These are phyloP conservation scores for Petasospora rhodanensis DNA, from an alignment of 1,139 yeast species.

Conservation along the genomic window DNA sequence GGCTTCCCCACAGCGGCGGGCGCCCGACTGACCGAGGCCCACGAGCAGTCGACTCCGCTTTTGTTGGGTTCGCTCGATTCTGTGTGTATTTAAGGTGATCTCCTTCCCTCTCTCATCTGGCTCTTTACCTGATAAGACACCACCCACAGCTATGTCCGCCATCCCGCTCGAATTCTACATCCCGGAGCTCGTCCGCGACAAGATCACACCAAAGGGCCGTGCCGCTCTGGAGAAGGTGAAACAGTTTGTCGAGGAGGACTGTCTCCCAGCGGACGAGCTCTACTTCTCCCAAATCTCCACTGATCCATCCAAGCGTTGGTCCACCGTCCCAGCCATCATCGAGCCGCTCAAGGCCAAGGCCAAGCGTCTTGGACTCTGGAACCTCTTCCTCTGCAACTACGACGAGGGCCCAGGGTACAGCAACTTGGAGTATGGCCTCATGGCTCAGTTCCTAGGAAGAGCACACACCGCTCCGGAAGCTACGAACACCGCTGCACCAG, in stretches of 20 bases:
- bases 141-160: slow-evolving; percentile 3
- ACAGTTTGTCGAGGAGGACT: slow-evolving; percentile 54
- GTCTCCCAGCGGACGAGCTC: slow-evolving; percentile 53
- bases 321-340: slow-evolving; percentile 43
- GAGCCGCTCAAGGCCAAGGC: slow-evolving; percentile 56
- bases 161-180: slow-evolving; percentile 25
- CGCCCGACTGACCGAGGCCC: no score
- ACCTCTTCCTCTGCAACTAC: slow-evolving; percentile 54
- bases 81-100: background rate
- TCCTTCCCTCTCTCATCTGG: background rate
- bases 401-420: slow-evolving; percentile 61
- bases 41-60: no score
- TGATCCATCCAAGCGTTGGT: slow-evolving; percentile 47
- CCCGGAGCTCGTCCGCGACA: slow-evolving; percentile 35
- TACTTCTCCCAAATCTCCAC: slow-evolving; percentile 38
- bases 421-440: slow-evolving; percentile 63
- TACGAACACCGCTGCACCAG: slow-evolving; percentile 64
- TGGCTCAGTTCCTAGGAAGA: slow-evolving; percentile 67
- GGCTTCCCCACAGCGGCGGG: no score
- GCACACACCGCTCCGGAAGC: slow-evolving; percentile 57
- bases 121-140: background rate
- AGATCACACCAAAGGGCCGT: slow-evolving; percentile 45
- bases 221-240: slow-evolving; percentile 47
- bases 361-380: slow-evolving; percentile 56
- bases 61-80: no score